Conservation (phyloP, 345 rosid species). For the Citrus cavaleriei region DNA sequence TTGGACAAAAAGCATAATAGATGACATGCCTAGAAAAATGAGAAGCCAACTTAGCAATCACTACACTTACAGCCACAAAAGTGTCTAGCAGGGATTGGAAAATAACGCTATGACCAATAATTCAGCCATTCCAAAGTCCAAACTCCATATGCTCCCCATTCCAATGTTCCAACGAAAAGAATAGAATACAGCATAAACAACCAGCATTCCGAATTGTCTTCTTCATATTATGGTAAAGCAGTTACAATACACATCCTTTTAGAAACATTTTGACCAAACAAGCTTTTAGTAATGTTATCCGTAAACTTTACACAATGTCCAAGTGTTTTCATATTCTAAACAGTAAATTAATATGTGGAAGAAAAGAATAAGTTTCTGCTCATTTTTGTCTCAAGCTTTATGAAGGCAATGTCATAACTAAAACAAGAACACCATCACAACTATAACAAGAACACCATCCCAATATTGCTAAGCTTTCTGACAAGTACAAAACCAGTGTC, state of each 20-base stretch:
- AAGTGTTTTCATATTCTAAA: too few species aligned
- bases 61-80: conserved; percentile 12
- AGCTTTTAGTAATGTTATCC: neutral
- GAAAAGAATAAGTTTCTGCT: neutral
- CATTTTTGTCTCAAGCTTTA: neutral
- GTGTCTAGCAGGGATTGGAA: neutral
- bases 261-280: neutral
- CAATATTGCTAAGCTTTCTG: neutral
- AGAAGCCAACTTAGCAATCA: conserved; percentile 17
- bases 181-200: neutral
- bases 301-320: neutral
- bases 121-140: neutral
- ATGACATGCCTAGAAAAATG: conserved; percentile 70
- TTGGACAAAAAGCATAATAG: conserved; percentile 89
- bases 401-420: neutral
- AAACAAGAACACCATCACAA: neutral
- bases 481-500: neutral
- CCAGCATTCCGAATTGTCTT: neutral
- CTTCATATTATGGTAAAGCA: neutral
- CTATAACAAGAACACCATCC: neutral
- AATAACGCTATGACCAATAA: neutral
- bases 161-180: neutral
- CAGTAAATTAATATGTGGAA: neutral
- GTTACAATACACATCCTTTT: too few species aligned
- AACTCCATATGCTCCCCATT: neutral